Evolutionary conservation across 2,329 filamentous ascomycete genomes (phyloP).

Genomic region (Talaromyces amestolkiae): DNA sequence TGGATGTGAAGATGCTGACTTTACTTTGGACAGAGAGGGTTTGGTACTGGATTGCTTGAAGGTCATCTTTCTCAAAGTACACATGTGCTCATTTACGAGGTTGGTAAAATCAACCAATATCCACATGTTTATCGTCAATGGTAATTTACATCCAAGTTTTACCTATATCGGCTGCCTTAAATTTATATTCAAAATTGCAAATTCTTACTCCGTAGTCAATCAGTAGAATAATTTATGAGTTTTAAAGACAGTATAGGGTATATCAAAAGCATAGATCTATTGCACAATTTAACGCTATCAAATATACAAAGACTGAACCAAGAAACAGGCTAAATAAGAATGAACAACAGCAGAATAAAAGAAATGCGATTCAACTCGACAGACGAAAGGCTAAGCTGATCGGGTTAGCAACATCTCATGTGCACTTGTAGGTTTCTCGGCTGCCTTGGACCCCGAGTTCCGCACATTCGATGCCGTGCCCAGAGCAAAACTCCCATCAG

Average conservation of each 20-base stretch:
- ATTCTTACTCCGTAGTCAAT: no score
- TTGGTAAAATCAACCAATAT: no score
- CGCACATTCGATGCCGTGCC: constrained; percentile 25
- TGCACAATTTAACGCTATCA: not conserved
- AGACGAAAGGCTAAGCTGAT: not conserved
- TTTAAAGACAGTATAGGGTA: not conserved
- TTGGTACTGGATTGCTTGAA: constrained; percentile 17
- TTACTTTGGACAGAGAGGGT: not conserved
- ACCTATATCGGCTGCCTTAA: no score
- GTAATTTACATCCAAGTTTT: no score
- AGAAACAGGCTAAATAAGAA: not conserved
- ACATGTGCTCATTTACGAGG: no score
- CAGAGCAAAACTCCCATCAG: constrained; percentile 29
- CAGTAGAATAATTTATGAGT: not conserved
- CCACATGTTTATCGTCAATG: no score
- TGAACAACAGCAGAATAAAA: not conserved
- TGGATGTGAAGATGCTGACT: no score
- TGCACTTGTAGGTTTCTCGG: not conserved
- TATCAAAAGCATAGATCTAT: not conserved
- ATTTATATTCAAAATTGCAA: no score
- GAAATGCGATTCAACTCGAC: not conserved
- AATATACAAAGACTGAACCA: not conserved
- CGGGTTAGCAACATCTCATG: not conserved
- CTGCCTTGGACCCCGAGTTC: not conserved
- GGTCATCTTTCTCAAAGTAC: not conserved